These are phyloP conservation scores for Penicillium lividum DNA, from an alignment of 495 filamentous ascomycete genomes.

Conservation along the genomic window DNA sequence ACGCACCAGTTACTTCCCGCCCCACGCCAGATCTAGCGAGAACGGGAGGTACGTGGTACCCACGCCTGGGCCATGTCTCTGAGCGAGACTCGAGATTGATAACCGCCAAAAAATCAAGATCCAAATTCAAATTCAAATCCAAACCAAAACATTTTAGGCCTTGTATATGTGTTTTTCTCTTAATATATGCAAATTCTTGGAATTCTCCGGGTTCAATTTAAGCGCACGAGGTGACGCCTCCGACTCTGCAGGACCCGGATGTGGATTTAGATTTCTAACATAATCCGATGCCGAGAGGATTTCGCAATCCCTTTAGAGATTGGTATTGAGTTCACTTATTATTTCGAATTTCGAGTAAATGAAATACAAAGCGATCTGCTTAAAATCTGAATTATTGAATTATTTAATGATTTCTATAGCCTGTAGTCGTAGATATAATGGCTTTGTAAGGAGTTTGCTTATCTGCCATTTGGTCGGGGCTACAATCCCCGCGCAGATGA, in stretches of 20 bases:
- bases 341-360: not conserved
- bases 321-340: not conserved
- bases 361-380: not conserved
- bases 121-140: not conserved
- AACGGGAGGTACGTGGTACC: slow-evolving; percentile 1
- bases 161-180: not conserved
- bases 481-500: slow-evolving; percentile 25
- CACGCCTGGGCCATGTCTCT: not conserved
- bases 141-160: not conserved
- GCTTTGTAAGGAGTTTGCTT: slow-evolving; percentile 8
- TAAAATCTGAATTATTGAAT: too few species aligned
- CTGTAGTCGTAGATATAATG: not conserved
- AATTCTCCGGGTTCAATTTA: not conserved
- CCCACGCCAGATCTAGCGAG: slow-evolving; percentile 6
- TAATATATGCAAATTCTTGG: not conserved
- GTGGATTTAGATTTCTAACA: slow-evolving; percentile 4
- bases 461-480: slow-evolving; percentile 20
- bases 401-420: not conserved
- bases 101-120: not conserved
- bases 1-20: slow-evolving; percentile 2
- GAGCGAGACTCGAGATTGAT: not conserved
- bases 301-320: not conserved
- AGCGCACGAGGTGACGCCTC: slow-evolving; percentile 9
- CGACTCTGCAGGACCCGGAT: slow-evolving; percentile 9
- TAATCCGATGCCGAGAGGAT: slow-evolving; percentile 3